phyloP scores from a whole-genome alignment of 1,284 basidiomycete genomes.

The Fistulina hepatica region DNA sequence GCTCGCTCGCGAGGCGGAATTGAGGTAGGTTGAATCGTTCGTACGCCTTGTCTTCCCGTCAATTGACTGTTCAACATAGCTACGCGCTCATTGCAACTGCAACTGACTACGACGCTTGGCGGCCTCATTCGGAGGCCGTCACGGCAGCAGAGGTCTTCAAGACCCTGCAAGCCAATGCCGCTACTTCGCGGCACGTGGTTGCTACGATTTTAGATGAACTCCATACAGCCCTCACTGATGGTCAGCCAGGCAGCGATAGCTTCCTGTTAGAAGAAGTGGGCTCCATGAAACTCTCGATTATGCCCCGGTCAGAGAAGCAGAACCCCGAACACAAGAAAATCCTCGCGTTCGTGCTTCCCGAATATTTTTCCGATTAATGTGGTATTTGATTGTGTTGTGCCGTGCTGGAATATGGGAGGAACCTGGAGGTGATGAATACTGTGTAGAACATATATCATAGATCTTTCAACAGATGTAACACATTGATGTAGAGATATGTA shows the following conservation, averaged over 20 bases:
- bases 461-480: too few species aligned
- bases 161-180: conserved; percentile 78
- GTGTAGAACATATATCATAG: too few species aligned
- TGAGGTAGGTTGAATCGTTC: conserved; percentile 48
- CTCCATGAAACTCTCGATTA: conserved; percentile 12
- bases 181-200: conserved; percentile 68
- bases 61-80: conserved; percentile 28
- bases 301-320: conserved; percentile 7
- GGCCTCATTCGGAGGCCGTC: conserved; percentile 70
- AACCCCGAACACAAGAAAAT: conserved; percentile 1
- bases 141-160: conserved; percentile 86
- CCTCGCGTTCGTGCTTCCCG: conserved; percentile 12
- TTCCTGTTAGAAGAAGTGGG: conserved; percentile 11
- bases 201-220: conserved; percentile 56
- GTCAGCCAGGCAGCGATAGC: not conserved
- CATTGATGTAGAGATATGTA: too few species aligned
- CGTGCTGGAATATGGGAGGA: too few species aligned
- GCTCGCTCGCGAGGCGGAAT: conserved; percentile 88
- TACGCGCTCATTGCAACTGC: conserved; percentile 87
- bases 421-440: too few species aligned
- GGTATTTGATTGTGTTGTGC: too few species aligned
- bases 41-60: conserved; percentile 1
- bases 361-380: conserved; percentile 9
- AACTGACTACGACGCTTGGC: conserved; percentile 88
- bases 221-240: not conserved